phyloP scores from a whole-genome alignment of 306 rosid genomes.

The Trifolium pratense region DNA sequence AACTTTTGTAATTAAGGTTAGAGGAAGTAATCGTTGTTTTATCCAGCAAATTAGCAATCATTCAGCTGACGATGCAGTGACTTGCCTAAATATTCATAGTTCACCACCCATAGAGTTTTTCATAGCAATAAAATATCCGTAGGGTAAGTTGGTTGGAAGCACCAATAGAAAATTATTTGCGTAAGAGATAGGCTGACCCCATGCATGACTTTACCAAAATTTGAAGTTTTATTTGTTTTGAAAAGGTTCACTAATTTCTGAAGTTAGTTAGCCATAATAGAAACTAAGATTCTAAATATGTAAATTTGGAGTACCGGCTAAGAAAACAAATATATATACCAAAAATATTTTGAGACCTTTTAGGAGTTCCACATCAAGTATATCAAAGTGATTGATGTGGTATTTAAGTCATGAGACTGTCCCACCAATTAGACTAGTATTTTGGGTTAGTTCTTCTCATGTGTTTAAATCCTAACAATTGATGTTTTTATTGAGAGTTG shows the following conservation, averaged over 20 bases:
- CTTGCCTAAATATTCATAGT: neutral
- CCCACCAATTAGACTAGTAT: no score
- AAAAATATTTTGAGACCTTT: no score
- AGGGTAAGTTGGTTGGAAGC: slow-evolving; percentile 39
- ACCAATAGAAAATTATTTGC: slow-evolving; percentile 34
- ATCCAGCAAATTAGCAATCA: neutral
- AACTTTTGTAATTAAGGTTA: neutral
- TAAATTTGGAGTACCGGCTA: no score
- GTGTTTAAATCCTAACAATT: no score
- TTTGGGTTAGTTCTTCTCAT: no score
- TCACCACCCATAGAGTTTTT: neutral
- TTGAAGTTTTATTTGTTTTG: no score
- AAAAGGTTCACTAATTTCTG: neutral
- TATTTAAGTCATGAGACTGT: no score
- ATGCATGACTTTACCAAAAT: slow-evolving; percentile 34
- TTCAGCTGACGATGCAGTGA: neutral
- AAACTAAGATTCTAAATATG: neutral
- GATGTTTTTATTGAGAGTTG: no score
- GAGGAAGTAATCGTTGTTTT: neutral
- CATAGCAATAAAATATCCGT: neutral
- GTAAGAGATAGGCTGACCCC: slow-evolving; percentile 28
- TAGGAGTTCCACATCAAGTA: no score
- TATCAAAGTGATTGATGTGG: no score
- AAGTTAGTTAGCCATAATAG: slow-evolving; percentile 45
- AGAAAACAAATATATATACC: no score